These are phyloP conservation scores for Moniliophthora roreri DNA, from an alignment of 1,284 basidiomycete genomes.

Conservation along the genomic window DNA sequence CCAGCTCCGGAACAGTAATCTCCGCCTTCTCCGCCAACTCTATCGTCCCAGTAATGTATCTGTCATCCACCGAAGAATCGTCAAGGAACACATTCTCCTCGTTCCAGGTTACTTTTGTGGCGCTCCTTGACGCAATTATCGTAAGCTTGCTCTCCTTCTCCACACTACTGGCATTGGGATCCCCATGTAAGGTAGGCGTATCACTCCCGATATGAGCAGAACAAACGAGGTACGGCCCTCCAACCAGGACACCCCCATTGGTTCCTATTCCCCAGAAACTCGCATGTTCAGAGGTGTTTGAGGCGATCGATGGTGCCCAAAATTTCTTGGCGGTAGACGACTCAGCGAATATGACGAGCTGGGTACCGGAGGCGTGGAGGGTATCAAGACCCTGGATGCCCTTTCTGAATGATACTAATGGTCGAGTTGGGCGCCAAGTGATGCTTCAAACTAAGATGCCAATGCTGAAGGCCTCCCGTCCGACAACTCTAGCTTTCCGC, in stretches of 20 bases:
- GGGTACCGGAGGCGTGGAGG: constrained; percentile 61
- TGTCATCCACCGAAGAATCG: constrained; percentile 15
- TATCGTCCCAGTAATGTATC: not conserved
- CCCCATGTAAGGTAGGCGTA: constrained; percentile 43
- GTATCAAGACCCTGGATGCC: constrained; percentile 61
- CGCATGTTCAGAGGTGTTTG: constrained; percentile 30
- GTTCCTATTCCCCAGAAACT: constrained; percentile 53
- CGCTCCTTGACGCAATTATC: constrained; percentile 47
- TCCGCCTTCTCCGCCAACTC: not conserved
- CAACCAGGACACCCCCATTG: constrained; percentile 48
- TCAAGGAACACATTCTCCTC: constrained; percentile 43
- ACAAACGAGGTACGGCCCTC: constrained; percentile 59
- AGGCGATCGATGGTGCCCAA: constrained; percentile 42
- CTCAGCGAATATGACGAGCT: constrained; percentile 68
- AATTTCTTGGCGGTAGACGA: constrained; percentile 57
- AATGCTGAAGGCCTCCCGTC: too few relatives aligned
- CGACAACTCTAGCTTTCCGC: too few relatives aligned
- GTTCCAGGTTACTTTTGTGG: constrained; percentile 63
- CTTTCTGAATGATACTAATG: constrained; percentile 47
- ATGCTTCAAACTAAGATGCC: too few relatives aligned
- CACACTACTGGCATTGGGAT: constrained; percentile 34
- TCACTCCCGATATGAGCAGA: constrained; percentile 38
- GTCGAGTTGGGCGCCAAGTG: constrained; percentile 19
- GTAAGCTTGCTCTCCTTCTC: constrained; percentile 35
- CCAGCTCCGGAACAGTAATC: constrained; percentile 35